These are phyloP conservation scores for Gyrodon lividus DNA, from an alignment of 768 basidiomycete genomes.

Conservation along the genomic window DNA sequence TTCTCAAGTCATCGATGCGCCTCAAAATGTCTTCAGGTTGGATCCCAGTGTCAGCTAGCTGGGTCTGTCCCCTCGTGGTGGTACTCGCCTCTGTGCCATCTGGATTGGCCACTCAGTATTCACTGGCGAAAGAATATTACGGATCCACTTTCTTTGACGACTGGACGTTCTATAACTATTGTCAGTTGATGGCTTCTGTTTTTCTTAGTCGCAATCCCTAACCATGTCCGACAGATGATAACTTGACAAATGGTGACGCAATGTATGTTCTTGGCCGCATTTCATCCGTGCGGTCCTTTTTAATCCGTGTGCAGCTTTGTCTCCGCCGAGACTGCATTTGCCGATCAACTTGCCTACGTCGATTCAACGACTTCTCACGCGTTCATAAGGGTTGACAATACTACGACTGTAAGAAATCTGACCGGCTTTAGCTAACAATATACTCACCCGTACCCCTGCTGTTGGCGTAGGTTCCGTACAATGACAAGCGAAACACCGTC, in stretches of 20 bases:
- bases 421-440: not conserved
- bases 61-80: constrained; percentile 6
- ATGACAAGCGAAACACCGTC: constrained; percentile 65
- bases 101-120: constrained; percentile 40
- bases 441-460: not conserved
- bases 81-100: constrained; percentile 7
- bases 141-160: constrained; percentile 65
- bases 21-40: constrained; percentile 9
- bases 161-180: constrained; percentile 63
- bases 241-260: constrained; percentile 66
- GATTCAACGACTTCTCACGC: constrained; percentile 66
- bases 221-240: constrained; percentile 47
- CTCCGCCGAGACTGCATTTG: constrained; percentile 40
- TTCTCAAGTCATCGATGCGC: not conserved
- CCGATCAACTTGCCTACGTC: constrained; percentile 57
- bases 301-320: constrained; percentile 42
- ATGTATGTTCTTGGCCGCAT: constrained; percentile 33
- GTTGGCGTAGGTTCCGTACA: constrained; percentile 30
- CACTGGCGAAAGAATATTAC: constrained; percentile 53
- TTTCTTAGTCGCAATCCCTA: not conserved
- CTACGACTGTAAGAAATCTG: constrained; percentile 41
- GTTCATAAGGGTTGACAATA: constrained; percentile 77
- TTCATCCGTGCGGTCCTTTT: not conserved
- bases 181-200: constrained; percentile 34
- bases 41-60: not conserved